These are phyloP conservation scores for Tephrocybe rancida DNA, from an alignment of 768 basidiomycete species.

Conservation along the genomic window DNA sequence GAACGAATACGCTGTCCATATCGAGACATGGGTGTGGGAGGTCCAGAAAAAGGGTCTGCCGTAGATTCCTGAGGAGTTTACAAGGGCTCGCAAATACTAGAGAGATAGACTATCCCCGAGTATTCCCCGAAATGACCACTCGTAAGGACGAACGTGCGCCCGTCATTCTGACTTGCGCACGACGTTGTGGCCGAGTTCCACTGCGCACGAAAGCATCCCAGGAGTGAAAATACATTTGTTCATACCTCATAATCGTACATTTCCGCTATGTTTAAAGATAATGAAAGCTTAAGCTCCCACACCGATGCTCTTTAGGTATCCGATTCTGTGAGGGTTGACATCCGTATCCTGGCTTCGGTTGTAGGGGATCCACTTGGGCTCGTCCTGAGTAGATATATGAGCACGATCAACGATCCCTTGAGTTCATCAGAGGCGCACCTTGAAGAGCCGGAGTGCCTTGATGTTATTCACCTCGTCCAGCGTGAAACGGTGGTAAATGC, in stretches of 20 bases:
- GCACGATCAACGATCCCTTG: background rate
- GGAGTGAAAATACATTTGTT: background rate
- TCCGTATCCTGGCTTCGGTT: constrained; percentile 68
- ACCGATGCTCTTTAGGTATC: constrained; percentile 58
- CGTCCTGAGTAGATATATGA: constrained; percentile 55
- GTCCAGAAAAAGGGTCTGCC: too few relatives aligned
- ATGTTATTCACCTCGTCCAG: constrained; percentile 76
- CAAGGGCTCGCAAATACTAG: too few relatives aligned
- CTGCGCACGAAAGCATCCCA: too few relatives aligned
- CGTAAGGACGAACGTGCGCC: too few relatives aligned
- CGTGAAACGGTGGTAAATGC: constrained; percentile 95
- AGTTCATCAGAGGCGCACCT: constrained; percentile 49
- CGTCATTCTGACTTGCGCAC: too few relatives aligned
- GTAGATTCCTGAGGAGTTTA: too few relatives aligned
- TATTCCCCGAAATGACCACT: too few relatives aligned
- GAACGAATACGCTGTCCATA: too few relatives aligned
- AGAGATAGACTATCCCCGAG: too few relatives aligned
- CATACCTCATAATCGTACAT: constrained; percentile 4
- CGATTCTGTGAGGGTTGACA: constrained; percentile 57
- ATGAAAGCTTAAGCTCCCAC: constrained; percentile 36
- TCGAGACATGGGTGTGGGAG: too few relatives aligned
- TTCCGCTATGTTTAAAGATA: background rate
- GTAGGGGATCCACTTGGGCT: constrained; percentile 88
- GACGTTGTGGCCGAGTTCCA: too few relatives aligned
- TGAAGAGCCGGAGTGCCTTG: constrained; percentile 82